These are phyloP conservation scores for Globisporangium okanoganense DNA, from an alignment of 352 stramenopile genomes.

Conservation along the genomic window DNA sequence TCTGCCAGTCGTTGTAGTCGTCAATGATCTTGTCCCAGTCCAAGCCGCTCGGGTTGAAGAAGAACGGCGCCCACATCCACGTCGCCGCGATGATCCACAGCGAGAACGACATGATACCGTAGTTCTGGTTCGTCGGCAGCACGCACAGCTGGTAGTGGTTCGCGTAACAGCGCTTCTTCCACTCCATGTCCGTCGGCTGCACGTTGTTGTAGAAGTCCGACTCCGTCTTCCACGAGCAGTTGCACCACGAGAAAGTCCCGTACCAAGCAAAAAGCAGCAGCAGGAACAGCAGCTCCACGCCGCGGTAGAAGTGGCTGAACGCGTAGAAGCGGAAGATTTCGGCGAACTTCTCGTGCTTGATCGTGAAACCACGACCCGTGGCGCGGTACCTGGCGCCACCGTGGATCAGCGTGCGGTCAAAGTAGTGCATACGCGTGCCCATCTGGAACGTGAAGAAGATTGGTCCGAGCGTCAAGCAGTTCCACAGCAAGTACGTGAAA, in stretches of 20 bases:
- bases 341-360: conserved; percentile 97
- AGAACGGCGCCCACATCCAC: conserved; percentile 86
- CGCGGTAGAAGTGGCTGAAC: conserved; percentile 97
- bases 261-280: conserved; percentile 83
- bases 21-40: conserved; percentile 96
- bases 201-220: conserved; percentile 70
- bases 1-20: conserved; percentile 94
- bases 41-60: conserved; percentile 97
- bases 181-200: conserved; percentile 69
- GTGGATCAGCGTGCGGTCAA: conserved; percentile 96
- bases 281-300: conserved; percentile 91
- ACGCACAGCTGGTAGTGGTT: conserved; percentile 89
- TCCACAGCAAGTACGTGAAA: conserved; percentile 91
- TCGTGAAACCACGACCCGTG: conserved; percentile 98
- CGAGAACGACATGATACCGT: conserved; percentile 97
- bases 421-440: conserved; percentile 98
- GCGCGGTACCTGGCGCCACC: conserved; percentile 97
- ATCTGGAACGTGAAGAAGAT: conserved; percentile 99
- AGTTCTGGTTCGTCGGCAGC: conserved; percentile 95
- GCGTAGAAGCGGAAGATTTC: conserved; percentile 98
- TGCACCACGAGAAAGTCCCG: conserved; percentile 93
- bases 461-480: conserved; percentile 96
- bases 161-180: conserved; percentile 72
- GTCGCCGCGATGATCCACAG: conserved; percentile 92
- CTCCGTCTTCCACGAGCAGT: conserved; percentile 80